Evolutionary conservation across 805 yeast genomes (phyloP), one percentile per base, ranked within the genome.

Genomic region (Tetrapisispora phaffii): DNA sequence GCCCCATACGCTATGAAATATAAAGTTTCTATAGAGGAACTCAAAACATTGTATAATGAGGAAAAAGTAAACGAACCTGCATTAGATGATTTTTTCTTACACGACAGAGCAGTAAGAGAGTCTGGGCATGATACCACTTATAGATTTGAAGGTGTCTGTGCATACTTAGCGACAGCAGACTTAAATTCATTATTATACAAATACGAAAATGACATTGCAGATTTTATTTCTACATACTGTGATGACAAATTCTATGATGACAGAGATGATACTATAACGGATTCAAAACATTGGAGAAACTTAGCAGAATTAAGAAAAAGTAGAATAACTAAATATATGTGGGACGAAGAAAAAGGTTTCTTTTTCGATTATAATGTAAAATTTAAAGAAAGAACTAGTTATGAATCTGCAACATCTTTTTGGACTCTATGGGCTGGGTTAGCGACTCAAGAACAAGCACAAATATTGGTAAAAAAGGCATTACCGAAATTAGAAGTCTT

Each of bases 71-170:
- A 67, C 5, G 96, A 86, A 57, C 94, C 95, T 1, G 79, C 72
- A 13, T 70, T 90, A 48, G 97, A 93, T 57, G 88, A 79, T 50
- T 90, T 85, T 60, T 85, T 90, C 60, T 62, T 85, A 42, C 96
- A 90, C 59, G 98, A 90, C 63, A 72, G 97, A 48, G 97, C 95
- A 0, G 95, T 90, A 10, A 77, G 98, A 59, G 98, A 90, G 65
- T 81, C 93, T 28, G 98, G 98, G 1, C 97, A 93, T 61, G 98
- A 90, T 60, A 93, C 97, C 0, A 73, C 90, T 2, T 87, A 89
- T 58, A 72, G 98, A 56, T 70, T 93, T 44, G 96, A 89, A 65
- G 95, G 95, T 34, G 75, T 78, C 35, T 87, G 96, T 65, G 96
- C 96, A 0, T 71, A 84, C 60, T 68, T 90, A 53, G 96, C 94